Percentiles rank a stretch among this genome's conserved stretches.
phyloP scores from a whole-genome alignment of 164 flowering plant genomes.

The Amborella trichopoda region DNA sequence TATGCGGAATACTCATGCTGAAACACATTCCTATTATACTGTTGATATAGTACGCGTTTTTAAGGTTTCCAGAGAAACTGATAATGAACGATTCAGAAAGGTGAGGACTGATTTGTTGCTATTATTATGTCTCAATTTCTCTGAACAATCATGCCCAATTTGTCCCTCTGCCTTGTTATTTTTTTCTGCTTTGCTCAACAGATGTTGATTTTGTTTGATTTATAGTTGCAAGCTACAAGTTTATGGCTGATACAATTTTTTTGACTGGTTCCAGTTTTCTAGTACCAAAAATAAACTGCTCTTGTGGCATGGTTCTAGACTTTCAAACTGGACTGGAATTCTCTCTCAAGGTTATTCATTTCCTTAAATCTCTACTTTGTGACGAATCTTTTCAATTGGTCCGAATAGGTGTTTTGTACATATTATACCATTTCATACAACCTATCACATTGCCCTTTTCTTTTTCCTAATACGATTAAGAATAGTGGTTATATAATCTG shows the following conservation, averaged over 20 bases:
- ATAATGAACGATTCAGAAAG: constrained; percentile 60
- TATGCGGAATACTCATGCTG: constrained; percentile 79
- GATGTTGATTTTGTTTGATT: too few relatives aligned
- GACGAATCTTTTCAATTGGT: too few relatives aligned
- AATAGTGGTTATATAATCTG: too few relatives aligned
- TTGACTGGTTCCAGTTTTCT: constrained; percentile 65
- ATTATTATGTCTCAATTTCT: constrained; percentile 1
- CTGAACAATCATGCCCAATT: too few relatives aligned
- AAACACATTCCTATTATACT: constrained; percentile 64
- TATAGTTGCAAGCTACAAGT: too few relatives aligned
- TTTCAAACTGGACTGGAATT: constrained; percentile 93
- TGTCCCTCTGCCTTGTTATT: too few relatives aligned
- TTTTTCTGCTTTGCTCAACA: too few relatives aligned
- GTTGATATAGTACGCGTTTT: constrained; percentile 72
- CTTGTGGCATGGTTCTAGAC: constrained; percentile 97
- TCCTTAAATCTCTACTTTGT: neutral
- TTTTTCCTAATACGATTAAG: too few relatives aligned
- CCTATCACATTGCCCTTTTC: too few relatives aligned
- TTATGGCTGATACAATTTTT: too few relatives aligned
- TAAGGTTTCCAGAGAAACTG: constrained; percentile 52
- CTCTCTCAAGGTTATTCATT: constrained; percentile 61
- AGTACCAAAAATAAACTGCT: constrained; percentile 66
- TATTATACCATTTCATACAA: too few relatives aligned
- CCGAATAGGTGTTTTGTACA: neutral
- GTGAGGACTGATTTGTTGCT: constrained; percentile 14